Evolutionary conservation across 2,329 filamentous ascomycete species (phyloP).

Genomic region (Metarhizium humberi): DNA sequence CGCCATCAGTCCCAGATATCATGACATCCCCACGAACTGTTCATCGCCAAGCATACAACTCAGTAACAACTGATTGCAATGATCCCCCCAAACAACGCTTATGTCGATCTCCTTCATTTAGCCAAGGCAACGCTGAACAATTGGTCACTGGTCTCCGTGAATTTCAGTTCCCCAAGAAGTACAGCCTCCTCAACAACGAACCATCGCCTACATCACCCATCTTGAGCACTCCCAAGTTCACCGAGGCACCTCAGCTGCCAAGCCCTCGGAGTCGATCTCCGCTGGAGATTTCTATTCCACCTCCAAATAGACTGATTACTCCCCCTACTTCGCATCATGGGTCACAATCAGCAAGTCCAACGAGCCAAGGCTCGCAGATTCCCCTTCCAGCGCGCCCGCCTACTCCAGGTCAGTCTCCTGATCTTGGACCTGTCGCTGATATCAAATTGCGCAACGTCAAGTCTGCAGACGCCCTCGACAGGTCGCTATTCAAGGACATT

Average conservation of each 20-base stretch:
- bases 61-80: constrained; percentile 8
- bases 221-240: constrained; percentile 10
- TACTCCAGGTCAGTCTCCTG: constrained; percentile 23
- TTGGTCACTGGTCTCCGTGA: constrained; percentile 22
- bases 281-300: constrained; percentile 11
- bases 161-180: constrained; percentile 28
- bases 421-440: constrained; percentile 16
- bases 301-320: constrained; percentile 18
- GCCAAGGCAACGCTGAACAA: constrained; percentile 10
- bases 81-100: not conserved
- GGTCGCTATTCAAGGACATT: constrained; percentile 16
- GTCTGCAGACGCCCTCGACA: constrained; percentile 19
- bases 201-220: constrained; percentile 14
- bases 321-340: constrained; percentile 21
- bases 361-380: constrained; percentile 10
- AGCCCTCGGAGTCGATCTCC: constrained; percentile 17
- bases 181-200: constrained; percentile 12
- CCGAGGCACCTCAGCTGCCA: constrained; percentile 15
- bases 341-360: constrained; percentile 1
- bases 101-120: constrained; percentile 17
- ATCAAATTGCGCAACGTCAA: constrained; percentile 17
- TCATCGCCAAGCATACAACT: constrained; percentile 6
- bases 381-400: constrained; percentile 12
- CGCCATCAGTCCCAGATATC: constrained; percentile 17
- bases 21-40: constrained; percentile 5